Conservation (phyloP, 768 basidiomycete species). For the Boletus tomentosulus region DNA sequence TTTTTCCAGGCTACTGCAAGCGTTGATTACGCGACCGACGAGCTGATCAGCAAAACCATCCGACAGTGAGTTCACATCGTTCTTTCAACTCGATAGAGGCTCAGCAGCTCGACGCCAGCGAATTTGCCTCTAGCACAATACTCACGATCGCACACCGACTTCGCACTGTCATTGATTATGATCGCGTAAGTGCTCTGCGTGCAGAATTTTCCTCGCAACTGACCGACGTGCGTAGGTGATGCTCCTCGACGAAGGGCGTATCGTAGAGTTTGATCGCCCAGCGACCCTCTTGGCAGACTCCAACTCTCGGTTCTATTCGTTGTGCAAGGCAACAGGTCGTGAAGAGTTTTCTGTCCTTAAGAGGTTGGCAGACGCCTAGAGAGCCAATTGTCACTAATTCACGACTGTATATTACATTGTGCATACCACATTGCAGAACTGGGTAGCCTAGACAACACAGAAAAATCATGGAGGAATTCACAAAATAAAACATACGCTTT, state of each 20-base stretch:
- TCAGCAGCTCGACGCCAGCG: slow-evolving; percentile 35
- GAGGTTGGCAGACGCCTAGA: slow-evolving; percentile 50
- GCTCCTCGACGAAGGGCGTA: slow-evolving; percentile 73
- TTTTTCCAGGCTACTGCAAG: slow-evolving; percentile 58
- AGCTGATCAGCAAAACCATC: slow-evolving; percentile 79
- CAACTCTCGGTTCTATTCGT: slow-evolving; percentile 56
- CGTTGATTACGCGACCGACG: slow-evolving; percentile 86
- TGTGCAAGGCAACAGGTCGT: slow-evolving; percentile 73
- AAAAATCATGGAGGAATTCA: too few species aligned
- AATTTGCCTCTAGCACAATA: slow-evolving; percentile 78
- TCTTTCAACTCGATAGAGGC: background rate
- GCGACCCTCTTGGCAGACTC: slow-evolving; percentile 50
- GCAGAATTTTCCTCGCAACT: slow-evolving; percentile 7
- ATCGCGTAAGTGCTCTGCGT: slow-evolving; percentile 50
- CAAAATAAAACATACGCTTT: background rate
- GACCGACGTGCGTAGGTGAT: slow-evolving; percentile 47
- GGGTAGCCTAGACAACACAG: background rate
- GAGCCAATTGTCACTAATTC: background rate
- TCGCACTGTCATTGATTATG: slow-evolving; percentile 79
- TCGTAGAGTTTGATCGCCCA: slow-evolving; percentile 74
- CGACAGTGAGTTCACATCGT: slow-evolving; percentile 50
- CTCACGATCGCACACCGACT: slow-evolving; percentile 80
- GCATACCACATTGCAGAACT: slow-evolving; percentile 1
- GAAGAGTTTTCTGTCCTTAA: slow-evolving; percentile 66
- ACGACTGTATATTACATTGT: background rate